phyloP scores from a whole-genome alignment of 192 early-diverging fungal species.

The Geranomyces variabilis region DNA sequence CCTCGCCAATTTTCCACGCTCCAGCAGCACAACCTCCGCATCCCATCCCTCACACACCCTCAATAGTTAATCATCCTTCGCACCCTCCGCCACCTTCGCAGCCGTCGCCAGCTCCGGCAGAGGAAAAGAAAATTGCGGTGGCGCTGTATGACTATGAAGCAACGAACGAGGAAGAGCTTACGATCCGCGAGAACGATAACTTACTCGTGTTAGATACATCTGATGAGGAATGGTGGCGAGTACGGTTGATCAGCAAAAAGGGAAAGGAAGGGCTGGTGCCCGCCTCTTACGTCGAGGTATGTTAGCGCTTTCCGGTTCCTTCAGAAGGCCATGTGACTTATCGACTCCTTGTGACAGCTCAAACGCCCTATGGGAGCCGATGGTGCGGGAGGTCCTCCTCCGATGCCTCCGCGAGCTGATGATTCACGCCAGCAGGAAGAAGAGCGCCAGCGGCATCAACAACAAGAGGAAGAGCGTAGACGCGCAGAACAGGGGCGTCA shows the following conservation, averaged over 20 bases:
- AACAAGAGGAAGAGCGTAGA: constrained; percentile 33
- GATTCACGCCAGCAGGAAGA: constrained; percentile 25
- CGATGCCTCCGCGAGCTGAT: neutral
- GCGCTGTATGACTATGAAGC: constrained; percentile 93
- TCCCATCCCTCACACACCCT: neutral
- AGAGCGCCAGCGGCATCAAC: constrained; percentile 30
- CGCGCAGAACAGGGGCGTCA: constrained; percentile 37
- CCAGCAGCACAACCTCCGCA: constrained; percentile 17
- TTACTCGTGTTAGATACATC: constrained; percentile 83
- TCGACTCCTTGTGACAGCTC: neutral
- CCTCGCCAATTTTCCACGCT: no score
- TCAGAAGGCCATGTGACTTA: neutral
- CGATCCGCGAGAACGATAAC: constrained; percentile 83
- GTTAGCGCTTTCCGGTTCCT: no score
- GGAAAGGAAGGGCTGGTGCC: constrained; percentile 83
- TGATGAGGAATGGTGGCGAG: constrained; percentile 92
- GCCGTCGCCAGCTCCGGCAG: neutral
- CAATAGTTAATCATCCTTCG: neutral
- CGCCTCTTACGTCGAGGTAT: constrained; percentile 82
- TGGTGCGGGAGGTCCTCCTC: neutral
- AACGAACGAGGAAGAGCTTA: constrained; percentile 80
- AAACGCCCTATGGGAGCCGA: neutral
- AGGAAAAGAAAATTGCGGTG: constrained; percentile 50
- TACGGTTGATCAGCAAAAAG: constrained; percentile 68
- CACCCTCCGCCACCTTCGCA: neutral